Conservation (phyloP, 2,329 filamentous ascomycete species). For the Colletotrichum sp. region DNA sequence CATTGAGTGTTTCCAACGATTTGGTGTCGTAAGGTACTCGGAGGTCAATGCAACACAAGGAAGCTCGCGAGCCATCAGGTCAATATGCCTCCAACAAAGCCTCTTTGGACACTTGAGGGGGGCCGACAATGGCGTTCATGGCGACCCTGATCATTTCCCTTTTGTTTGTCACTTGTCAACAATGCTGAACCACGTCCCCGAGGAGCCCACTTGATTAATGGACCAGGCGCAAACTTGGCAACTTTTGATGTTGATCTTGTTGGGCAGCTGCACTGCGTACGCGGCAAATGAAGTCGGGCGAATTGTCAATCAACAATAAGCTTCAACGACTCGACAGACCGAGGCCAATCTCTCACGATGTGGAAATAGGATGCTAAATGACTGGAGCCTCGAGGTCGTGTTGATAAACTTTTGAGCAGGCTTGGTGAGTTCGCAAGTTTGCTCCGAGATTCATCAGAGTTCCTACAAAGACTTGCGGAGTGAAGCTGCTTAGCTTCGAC, state of each 20-base stretch:
- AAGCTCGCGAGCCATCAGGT: neutral
- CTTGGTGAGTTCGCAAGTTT: neutral
- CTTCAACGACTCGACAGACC: neutral
- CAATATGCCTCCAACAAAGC: neutral
- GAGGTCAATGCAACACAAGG: neutral
- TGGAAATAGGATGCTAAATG: neutral
- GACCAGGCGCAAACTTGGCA: neutral
- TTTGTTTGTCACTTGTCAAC: neutral
- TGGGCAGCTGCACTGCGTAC: neutral
- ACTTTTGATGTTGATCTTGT: neutral
- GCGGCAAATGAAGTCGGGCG: neutral
- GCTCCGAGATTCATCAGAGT: neutral
- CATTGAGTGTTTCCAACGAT: neutral
- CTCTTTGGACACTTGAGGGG: neutral
- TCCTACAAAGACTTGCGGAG: neutral
- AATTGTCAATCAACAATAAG: neutral
- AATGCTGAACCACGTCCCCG: neutral
- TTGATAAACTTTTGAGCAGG: neutral
- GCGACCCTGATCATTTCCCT: slow-evolving; percentile 11
- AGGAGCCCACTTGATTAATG: neutral
- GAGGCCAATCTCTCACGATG: neutral
- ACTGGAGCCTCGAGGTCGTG: neutral
- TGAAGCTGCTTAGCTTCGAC: neutral
- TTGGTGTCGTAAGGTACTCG: neutral
- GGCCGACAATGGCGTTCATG: neutral